These are phyloP conservation scores for Xerocomellus chrysenteron DNA, from an alignment of 768 basidiomycete genomes.

Conservation along the genomic window DNA sequence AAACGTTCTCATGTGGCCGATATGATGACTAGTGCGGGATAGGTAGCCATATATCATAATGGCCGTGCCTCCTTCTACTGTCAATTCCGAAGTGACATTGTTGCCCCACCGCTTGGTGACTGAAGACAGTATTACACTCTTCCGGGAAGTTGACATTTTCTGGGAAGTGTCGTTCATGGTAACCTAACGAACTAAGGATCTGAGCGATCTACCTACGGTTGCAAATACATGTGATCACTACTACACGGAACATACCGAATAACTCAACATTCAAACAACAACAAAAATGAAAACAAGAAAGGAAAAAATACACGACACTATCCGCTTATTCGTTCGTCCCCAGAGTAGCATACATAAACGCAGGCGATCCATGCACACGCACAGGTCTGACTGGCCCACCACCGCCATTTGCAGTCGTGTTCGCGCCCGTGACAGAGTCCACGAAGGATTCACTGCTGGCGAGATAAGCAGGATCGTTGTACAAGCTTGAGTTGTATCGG, in stretches of 20 bases:
- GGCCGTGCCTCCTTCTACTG: background rate
- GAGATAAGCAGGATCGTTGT: conserved; percentile 28
- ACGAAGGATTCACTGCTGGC: conserved; percentile 28
- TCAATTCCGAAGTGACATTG: background rate
- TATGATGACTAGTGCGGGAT: background rate
- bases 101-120: background rate
- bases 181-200: background rate
- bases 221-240: conserved; percentile 5
- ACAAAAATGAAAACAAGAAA: background rate
- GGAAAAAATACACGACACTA: background rate
- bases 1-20: background rate
- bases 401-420: conserved; percentile 26
- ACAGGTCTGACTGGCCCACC: conserved; percentile 18
- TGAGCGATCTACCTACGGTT: background rate
- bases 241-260: conserved; percentile 10
- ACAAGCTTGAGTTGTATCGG: conserved; percentile 22
- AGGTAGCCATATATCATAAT: background rate
- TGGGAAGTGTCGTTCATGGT: background rate
- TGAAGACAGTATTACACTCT: background rate
- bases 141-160: background rate
- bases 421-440: conserved; percentile 24
- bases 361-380: conserved; percentile 21
- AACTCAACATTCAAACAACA: conserved; percentile 3
- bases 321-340: conserved; percentile 12
- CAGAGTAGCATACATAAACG: conserved; percentile 16